Conservation (phyloP, 257 asterid genomes). For the Solanum lycopersicoides region DNA sequence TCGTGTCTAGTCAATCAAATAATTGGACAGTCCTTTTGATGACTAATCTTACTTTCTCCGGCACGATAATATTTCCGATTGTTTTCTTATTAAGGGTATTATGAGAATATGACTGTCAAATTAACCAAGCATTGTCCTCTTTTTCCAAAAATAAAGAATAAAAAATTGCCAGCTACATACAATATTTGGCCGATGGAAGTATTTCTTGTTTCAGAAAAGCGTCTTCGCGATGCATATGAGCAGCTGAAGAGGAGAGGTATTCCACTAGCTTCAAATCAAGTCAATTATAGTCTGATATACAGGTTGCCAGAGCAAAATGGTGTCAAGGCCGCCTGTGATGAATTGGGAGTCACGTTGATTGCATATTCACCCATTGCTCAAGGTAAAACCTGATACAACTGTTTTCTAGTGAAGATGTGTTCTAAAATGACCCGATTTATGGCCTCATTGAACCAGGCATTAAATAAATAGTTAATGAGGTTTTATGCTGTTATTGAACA, state of each 20-base stretch:
- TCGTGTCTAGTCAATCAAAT: background rate
- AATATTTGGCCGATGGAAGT: background rate
- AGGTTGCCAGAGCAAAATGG: slow-evolving; percentile 84
- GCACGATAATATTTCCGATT: background rate
- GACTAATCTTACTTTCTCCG: background rate
- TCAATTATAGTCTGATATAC: slow-evolving; percentile 86
- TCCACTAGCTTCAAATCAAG: slow-evolving; percentile 93
- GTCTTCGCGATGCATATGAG: slow-evolving; percentile 65
- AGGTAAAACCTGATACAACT: slow-evolving; percentile 29
- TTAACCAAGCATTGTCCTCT: background rate
- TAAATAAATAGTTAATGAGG: background rate
- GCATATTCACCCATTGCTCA: slow-evolving; percentile 97
- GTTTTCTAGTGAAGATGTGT: background rate
- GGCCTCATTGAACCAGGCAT: background rate
- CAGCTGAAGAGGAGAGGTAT: slow-evolving; percentile 79
- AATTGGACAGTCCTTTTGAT: background rate
- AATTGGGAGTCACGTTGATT: slow-evolving; percentile 71
- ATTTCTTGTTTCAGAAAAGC: slow-evolving; percentile 50
- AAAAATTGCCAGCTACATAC: background rate
- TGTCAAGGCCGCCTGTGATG: slow-evolving; percentile 83
- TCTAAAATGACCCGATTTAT: background rate
- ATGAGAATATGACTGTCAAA: background rate
- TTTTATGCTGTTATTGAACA: background rate
- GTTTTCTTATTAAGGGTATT: background rate
- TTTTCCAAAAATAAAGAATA: background rate